Conservation (phyloP, 345 rosid genomes). For the Salix brachista region DNA sequence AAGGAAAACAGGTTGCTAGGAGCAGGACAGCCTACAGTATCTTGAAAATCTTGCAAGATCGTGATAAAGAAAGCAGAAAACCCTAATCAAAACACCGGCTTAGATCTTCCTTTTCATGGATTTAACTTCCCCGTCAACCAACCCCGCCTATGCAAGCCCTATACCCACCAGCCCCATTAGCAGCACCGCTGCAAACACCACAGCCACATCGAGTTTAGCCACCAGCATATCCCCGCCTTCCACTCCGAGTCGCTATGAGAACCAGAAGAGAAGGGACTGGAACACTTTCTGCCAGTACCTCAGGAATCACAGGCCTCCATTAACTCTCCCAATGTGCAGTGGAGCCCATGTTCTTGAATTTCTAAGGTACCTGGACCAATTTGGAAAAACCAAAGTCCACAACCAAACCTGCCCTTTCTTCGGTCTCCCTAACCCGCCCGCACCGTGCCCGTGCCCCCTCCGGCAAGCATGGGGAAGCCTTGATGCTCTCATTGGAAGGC, state of each 20-base stretch:
- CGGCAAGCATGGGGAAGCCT: conserved; percentile 98
- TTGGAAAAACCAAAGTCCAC: conserved; percentile 76
- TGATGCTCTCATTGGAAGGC: conserved; percentile 92
- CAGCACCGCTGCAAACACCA: background rate
- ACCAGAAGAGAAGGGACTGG: conserved; percentile 88
- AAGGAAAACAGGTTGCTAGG: background rate
- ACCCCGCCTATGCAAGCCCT: conserved; percentile 12
- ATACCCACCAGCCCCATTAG: background rate
- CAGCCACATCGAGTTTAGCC: background rate
- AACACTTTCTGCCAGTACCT: conserved; percentile 89
- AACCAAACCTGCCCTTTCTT: conserved; percentile 82
- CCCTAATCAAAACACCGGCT: conserved; percentile 14
- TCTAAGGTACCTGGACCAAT: conserved; percentile 68
- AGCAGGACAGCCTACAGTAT: background rate
- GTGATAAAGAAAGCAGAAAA: conserved; percentile 9
- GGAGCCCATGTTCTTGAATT: conserved; percentile 90
- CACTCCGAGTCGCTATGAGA: conserved; percentile 74
- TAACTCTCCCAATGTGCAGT: conserved; percentile 64
- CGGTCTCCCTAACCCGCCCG: conserved; percentile 82
- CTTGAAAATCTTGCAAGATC: background rate
- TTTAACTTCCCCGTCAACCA: conserved; percentile 17
- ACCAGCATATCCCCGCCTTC: conserved; percentile 18
- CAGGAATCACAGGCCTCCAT: conserved; percentile 73
- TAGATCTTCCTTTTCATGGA: conserved; percentile 17
- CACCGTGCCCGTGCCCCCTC: conserved; percentile 89